phyloP scores from a whole-genome alignment of 2,329 filamentous ascomycete genomes.

The Xylariaceae sp. region DNA sequence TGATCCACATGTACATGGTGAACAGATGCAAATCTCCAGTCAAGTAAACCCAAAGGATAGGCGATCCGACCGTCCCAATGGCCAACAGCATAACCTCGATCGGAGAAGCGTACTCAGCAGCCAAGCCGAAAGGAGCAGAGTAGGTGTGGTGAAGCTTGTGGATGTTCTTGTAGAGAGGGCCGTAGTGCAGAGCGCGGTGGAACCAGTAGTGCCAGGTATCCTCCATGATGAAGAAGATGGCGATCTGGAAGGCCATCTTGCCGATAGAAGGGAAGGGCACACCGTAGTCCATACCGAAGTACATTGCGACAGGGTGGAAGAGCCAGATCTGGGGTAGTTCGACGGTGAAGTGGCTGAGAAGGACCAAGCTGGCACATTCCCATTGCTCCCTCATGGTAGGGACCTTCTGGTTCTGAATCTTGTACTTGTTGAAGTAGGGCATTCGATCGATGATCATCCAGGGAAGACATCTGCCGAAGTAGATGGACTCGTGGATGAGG shows the following conservation, averaged over 20 bases:
- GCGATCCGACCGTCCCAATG: slow-evolving; percentile 75
- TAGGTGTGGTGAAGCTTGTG: slow-evolving; percentile 99
- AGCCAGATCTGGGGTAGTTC: slow-evolving; percentile 98
- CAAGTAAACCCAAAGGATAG: slow-evolving; percentile 77
- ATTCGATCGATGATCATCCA: slow-evolving; percentile 91
- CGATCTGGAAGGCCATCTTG: slow-evolving; percentile 89
- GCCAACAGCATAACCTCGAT: slow-evolving; percentile 96
- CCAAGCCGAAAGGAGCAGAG: slow-evolving; percentile 92
- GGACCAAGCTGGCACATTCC: slow-evolving; percentile 87
- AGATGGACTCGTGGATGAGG: slow-evolving; percentile 86
- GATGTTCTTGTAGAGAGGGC: slow-evolving; percentile 89
- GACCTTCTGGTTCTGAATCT: slow-evolving; percentile 88
- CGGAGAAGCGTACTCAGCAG: slow-evolving; percentile 94
- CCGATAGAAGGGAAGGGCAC: slow-evolving; percentile 83
- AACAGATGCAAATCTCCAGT: slow-evolving; percentile 88
- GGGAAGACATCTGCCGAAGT: slow-evolving; percentile 86
- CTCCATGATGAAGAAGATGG: slow-evolving; percentile 91
- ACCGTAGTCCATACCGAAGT: slow-evolving; percentile 79
- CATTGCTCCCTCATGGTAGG: slow-evolving; percentile 92
- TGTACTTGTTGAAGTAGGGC: slow-evolving; percentile 85
- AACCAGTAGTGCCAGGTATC: slow-evolving; percentile 99
- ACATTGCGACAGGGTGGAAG: slow-evolving; percentile 95
- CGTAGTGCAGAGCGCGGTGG: slow-evolving; percentile 90
- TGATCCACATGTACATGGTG: slow-evolving; percentile 98
- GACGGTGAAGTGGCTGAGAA: slow-evolving; percentile 94